Evolutionary conservation across 495 filamentous ascomycete genomes (phyloP).

Genomic region (Darksidea phi): DNA sequence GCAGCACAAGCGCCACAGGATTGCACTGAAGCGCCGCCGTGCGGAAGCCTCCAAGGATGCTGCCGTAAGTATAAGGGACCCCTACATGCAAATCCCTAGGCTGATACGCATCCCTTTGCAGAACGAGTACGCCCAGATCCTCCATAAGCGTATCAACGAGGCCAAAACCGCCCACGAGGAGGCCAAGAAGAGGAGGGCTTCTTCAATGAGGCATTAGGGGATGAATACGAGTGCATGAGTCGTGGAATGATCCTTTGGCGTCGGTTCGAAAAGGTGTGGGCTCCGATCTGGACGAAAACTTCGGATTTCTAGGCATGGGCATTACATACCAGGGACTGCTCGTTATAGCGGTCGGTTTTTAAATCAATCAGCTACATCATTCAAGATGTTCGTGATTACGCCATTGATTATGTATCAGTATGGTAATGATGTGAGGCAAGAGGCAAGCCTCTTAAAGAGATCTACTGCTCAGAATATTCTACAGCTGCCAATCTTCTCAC

Average conservation of each 20-base stretch:
- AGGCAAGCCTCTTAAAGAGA: too few relatives aligned
- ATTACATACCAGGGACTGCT: conserved; percentile 24
- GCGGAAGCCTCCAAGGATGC: conserved; percentile 94
- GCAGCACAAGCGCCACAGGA: conserved; percentile 97
- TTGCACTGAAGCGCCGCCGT: conserved; percentile 95
- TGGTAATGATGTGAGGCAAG: neutral
- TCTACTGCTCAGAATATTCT: too few relatives aligned
- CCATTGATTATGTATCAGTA: neutral
- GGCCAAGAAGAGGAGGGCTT: conserved; percentile 89
- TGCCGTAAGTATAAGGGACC: conserved; percentile 71
- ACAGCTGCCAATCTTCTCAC: neutral
- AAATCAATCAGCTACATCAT: conserved; percentile 26
- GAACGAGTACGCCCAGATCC: conserved; percentile 91
- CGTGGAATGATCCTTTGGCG: conserved; percentile 19
- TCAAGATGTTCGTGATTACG: neutral
- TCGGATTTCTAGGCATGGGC: conserved; percentile 27
- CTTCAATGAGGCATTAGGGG: conserved; percentile 88
- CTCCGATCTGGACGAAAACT: conserved; percentile 18
- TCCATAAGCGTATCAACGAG: conserved; percentile 93
- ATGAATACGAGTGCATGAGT: neutral
- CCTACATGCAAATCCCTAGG: neutral
- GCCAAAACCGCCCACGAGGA: conserved; percentile 88
- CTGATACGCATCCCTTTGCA: conserved; percentile 35
- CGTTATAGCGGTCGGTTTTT: conserved; percentile 18
- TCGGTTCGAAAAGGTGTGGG: conserved; percentile 28